Base-by-base conservation (phyloP, 2,329 filamentous ascomycete genomes). In the Sphaerulina musiva region DNA sequence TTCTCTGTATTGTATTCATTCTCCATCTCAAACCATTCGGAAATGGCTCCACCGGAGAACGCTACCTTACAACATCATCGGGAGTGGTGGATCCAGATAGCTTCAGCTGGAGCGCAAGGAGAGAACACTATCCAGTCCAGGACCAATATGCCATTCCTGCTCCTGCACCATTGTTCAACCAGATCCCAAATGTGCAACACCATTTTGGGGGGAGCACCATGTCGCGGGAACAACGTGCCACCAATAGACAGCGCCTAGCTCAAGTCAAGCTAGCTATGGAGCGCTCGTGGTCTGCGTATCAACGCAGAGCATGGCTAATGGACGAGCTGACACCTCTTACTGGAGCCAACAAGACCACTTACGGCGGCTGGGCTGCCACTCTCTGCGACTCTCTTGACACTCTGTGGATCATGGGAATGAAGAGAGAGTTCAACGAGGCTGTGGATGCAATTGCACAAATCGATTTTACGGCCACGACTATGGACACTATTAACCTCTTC, bases 361-460 rank as follows among this genome's bases (percentile, higher is more conserved):
- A 95, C 69, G 92, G 89, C 66, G 88, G 87, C 45, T 95, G 89
- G 89, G 87, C 87, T 20, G 89, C 89, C n/a, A 93, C 89, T 0
- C 70, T 95, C 55, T 86, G 95, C 12, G 89, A 95, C 73, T 76
- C 82, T 1, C 73, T 91, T 44, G 85, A 88, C 65, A 83, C 82
- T 17, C 73, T 89, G 11, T 88, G 84, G 84, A 84, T 88, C 60
- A 83, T 87, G 79, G 84, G 78, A 3, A 62, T 87, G 65, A 77
- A 77, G 57, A 73, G 79, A 0, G 84, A 88, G 54, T 89, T 88
- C 63, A 75, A 80, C 32, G 75, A 80, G 59, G 84, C 84, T 1
- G 80, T 84, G 2, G 71, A 75, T 49, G 80, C 80, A 1, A 78
- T 82, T 5, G 72, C 78, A 63, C 58, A 71, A 5, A 81, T 87